Base-by-base conservation (phyloP, 83 land plant species). In the Larix sibirica region DNA sequence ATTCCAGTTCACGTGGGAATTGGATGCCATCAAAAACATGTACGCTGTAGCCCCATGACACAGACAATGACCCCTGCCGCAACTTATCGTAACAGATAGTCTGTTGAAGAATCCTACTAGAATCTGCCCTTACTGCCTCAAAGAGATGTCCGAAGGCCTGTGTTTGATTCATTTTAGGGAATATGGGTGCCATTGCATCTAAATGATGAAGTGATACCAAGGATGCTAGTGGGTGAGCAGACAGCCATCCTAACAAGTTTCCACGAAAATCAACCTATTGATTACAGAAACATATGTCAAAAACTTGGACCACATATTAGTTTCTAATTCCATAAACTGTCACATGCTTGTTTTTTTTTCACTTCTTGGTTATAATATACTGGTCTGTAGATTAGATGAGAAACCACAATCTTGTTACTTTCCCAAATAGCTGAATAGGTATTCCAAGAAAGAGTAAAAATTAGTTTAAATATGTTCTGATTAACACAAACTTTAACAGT, bases 131-230 rank as follows among this genome's bases (percentile, higher is more conserved):
- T 14, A 83, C 90, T 1, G 95, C 94, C 74, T 86, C 81, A 80
- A 88, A 87, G 54, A 96, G 85, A 71, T 85, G 92, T 12, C 67
- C 63, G 47, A 94, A 76, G 47, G 93, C 83, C 16, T 84, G 83
- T 9, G 59, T 7, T 12, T 80, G 86, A 59, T 79, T 89, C 89
- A 83, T 84, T n/a, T 64, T 81, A 17, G 97, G 97, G 67, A 91
- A 94, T 64, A 96, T 83, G 7, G 97, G 97, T 4, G 84, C 79
- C 24, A 94, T 69, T 9, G 31, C 44, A 73, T 96, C 98, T 4
- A 96, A 60, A 79, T 96, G 98, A 87, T 96, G 98, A 50, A 96
- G 85, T 63, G 98, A 91, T 62, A 94, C 82, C 14, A 94, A 36
- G 16, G 97, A 95, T 7, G 90, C 76, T 26, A 87, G 85, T 4